phyloP scores from a whole-genome alignment of 139 green algal genomes.

The Coelastrella sp. region DNA sequence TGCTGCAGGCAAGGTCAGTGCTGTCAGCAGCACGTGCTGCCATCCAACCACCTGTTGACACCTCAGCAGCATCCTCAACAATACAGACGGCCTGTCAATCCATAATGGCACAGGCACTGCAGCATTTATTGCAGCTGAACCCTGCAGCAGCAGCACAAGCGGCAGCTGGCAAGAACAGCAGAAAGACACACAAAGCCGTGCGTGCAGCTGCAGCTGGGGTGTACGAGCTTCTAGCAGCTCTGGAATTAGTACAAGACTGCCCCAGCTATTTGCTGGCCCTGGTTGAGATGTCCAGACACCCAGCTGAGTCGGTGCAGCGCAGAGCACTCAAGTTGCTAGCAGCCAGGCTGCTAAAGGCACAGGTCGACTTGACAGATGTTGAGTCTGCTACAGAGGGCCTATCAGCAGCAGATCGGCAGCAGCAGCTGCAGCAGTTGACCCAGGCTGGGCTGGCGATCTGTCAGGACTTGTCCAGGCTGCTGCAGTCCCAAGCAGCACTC shows the following conservation, averaged over 20 bases:
- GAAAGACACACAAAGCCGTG: slow-evolving; percentile 47
- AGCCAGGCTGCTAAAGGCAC: slow-evolving; percentile 19
- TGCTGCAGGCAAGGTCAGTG: slow-evolving; percentile 47
- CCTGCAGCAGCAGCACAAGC: slow-evolving; percentile 18
- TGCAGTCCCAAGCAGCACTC: slow-evolving; percentile 1
- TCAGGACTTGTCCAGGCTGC: slow-evolving; percentile 49
- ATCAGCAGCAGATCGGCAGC: slow-evolving; percentile 14
- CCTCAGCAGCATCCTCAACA: slow-evolving; percentile 8
- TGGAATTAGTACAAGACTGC: slow-evolving; percentile 64
- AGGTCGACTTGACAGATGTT: slow-evolving; percentile 51
- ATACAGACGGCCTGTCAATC: slow-evolving; percentile 53
- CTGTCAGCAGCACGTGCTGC: slow-evolving; percentile 8
- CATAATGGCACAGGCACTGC: slow-evolving; percentile 65
- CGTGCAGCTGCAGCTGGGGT: slow-evolving; percentile 54
- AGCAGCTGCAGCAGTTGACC: slow-evolving; percentile 20
- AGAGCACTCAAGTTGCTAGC: slow-evolving; percentile 73
- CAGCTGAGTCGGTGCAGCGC: slow-evolving; percentile 60
- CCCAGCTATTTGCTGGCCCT: slow-evolving; percentile 70
- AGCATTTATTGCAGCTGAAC: slow-evolving; percentile 66
- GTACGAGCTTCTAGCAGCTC: slow-evolving; percentile 62
- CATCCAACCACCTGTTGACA: background rate
- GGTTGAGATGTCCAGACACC: slow-evolving; percentile 56
- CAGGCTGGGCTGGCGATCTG: slow-evolving; percentile 53
- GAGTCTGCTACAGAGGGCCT: slow-evolving; percentile 33
- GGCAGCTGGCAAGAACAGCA: background rate